Conservation (phyloP, 2,329 filamentous ascomycete species). For the Cordyceps militaris region DNA sequence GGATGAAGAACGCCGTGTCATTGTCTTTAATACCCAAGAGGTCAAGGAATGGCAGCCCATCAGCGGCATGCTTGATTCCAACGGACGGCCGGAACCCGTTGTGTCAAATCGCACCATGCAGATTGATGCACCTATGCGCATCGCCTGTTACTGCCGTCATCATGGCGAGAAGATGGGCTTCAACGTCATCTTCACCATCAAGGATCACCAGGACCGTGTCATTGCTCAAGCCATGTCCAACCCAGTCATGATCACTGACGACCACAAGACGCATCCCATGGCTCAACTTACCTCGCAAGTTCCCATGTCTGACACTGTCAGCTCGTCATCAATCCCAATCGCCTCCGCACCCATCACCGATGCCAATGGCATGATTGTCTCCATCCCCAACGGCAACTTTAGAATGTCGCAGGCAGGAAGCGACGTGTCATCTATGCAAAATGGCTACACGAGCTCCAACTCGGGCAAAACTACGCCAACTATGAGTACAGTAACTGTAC, state of each 20-base stretch:
- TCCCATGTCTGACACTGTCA: slow-evolving; percentile 23
- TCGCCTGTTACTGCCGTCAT: slow-evolving; percentile 94
- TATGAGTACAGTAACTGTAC: slow-evolving; percentile 15
- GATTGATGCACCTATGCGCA: slow-evolving; percentile 85
- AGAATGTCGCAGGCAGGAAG: slow-evolving; percentile 53
- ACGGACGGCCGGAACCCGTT: slow-evolving; percentile 38
- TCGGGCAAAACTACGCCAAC: slow-evolving; percentile 29
- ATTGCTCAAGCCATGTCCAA: slow-evolving; percentile 79
- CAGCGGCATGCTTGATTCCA: slow-evolving; percentile 41
- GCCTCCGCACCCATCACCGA: slow-evolving; percentile 19
- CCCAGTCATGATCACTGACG: slow-evolving; percentile 94
- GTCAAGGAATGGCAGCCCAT: slow-evolving; percentile 74
- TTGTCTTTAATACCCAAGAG: slow-evolving; percentile 88
- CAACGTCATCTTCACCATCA: slow-evolving; percentile 88
- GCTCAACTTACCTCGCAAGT: slow-evolving; percentile 22
- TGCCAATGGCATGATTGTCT: slow-evolving; percentile 25
- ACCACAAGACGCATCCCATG: slow-evolving; percentile 75
- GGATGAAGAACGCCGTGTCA: slow-evolving; percentile 72
- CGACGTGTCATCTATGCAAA: slow-evolving; percentile 50
- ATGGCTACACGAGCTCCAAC: slow-evolving; percentile 24
- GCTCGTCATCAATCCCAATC: slow-evolving; percentile 18
- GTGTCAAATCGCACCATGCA: slow-evolving; percentile 58
- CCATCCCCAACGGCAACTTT: slow-evolving; percentile 37
- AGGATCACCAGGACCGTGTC: slow-evolving; percentile 67
- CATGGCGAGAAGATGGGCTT: slow-evolving; percentile 92